Conservation (phyloP, 441 rosid genomes). For the Sinapis alba region DNA sequence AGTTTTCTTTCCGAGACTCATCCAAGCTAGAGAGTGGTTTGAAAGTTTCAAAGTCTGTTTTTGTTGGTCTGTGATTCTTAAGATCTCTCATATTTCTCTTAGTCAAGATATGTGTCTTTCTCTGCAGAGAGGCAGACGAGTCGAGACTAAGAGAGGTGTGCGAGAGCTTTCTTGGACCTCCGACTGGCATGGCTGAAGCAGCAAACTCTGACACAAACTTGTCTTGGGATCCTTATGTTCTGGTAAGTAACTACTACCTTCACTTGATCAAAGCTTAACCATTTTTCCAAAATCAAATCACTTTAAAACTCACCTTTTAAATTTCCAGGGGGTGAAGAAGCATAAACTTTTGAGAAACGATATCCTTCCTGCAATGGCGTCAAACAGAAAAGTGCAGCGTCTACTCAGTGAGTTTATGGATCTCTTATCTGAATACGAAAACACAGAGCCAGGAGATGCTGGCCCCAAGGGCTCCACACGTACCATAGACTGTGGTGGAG, state of each 20-base stretch:
- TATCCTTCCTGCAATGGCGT: constrained; percentile 95
- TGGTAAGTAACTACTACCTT: constrained; percentile 53
- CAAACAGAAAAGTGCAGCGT: constrained; percentile 95
- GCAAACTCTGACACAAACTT: constrained; percentile 50
- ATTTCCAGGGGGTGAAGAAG: constrained; percentile 81
- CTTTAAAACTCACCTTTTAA: background rate
- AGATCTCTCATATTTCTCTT: background rate
- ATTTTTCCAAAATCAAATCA: background rate
- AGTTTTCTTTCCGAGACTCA: background rate
- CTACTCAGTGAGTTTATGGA: constrained; percentile 90
- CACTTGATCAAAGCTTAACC: background rate
- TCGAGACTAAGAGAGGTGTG: constrained; percentile 90
- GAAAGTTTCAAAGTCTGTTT: background rate
- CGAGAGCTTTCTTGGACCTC: constrained; percentile 96
- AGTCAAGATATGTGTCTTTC: background rate
- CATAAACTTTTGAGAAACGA: constrained; percentile 86
- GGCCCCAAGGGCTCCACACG: constrained; percentile 16
- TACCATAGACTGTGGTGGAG: constrained; percentile 29
- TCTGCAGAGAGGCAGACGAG: constrained; percentile 90
- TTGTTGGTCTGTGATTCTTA: background rate
- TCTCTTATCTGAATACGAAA: constrained; percentile 84
- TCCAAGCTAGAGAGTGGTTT: background rate
- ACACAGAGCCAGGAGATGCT: constrained; percentile 34
- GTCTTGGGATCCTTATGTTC: constrained; percentile 89
- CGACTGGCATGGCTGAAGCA: constrained; percentile 77